These are phyloP conservation scores for Petunia hybrid DNA, from an alignment of 305 asterid genomes.

Conservation along the genomic window DNA sequence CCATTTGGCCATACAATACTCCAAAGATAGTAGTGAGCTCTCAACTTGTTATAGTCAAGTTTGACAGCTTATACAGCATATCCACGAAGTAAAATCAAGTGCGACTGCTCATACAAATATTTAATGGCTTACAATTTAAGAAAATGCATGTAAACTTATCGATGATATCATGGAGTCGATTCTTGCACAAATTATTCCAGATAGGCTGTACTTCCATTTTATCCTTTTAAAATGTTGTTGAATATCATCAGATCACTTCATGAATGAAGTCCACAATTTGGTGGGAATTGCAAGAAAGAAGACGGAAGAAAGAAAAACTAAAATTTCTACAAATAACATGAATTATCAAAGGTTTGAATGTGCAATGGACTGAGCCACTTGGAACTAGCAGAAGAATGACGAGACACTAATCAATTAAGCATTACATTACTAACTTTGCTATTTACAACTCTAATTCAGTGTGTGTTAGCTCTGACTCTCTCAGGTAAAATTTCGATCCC, in stretches of 20 bases:
- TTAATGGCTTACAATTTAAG: too few species aligned
- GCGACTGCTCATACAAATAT: neutral
- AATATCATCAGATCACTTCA: neutral
- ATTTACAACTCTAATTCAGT: conserved; percentile 24
- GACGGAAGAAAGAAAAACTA: neutral
- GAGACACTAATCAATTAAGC: neutral
- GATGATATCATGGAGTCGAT: too few species aligned
- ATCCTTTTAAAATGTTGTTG: neutral
- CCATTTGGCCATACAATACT: neutral
- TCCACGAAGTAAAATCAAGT: neutral
- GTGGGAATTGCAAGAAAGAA: neutral
- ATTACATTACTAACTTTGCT: neutral
- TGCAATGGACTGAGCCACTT: neutral
- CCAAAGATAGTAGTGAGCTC: neutral
- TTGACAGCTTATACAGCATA: neutral
- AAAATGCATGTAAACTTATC: too few species aligned
- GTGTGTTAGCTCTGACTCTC: conserved; percentile 19
- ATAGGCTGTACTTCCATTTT: too few species aligned
- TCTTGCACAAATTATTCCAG: too few species aligned
- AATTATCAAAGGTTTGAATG: neutral
- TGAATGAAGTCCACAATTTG: neutral
- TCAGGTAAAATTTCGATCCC: neutral
- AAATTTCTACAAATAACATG: neutral
- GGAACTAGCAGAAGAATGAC: neutral
- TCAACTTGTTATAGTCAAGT: neutral